Base-by-base conservation (phyloP, 2,329 filamentous ascomycete genomes). In the Beauveria asiatica region DNA sequence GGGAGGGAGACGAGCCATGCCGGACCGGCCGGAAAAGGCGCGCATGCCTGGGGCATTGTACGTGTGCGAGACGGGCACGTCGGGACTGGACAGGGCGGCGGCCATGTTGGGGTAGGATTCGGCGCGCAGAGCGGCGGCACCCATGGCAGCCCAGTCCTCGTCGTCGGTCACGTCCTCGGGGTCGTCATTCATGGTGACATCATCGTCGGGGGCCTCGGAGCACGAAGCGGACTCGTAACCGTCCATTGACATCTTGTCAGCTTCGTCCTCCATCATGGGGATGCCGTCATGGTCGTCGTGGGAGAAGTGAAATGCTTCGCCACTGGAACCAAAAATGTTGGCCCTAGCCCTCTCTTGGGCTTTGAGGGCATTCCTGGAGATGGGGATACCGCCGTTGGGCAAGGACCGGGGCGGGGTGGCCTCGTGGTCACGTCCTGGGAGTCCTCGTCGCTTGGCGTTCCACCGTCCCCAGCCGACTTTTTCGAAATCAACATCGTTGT, bases 391-490 rank as follows among this genome's bases (percentile, higher is more conserved):
- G 30, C 76, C 71, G 51, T 76, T 73, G 66, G 78, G 78, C 52
- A 61, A 41, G 27, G 74, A 75, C 37, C 73, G 73, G 59, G 71
- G 68, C 65, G 72, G 73, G 68, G 73, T 71, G 70, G 72, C 69
- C 66, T 67, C 77, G 71, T 72, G 78, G 62, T 77, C 71, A 64
- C 79, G 77, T 63, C 76, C 67, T 48, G 81, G 76, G 63, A 89
- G 83, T 59, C 87, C 89, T 67, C 85, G 85, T 71, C 84, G 81
- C 70, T 86, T 86, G 63, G 92, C 94, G 73, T 95, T 89, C 93
- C 93, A 99, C 65, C 92, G 86, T 62, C 94, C 94, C 93, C 93
- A 97, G 70, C 93, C 93, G 62, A 97, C 91, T 80, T 97, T 97
- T 73, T 95, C 89, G 70, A 96, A 97, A 70, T 87, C 82, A 68